Base-by-base conservation (phyloP, 371 early-diverging fungal species). In the Mortierella sp. region DNA sequence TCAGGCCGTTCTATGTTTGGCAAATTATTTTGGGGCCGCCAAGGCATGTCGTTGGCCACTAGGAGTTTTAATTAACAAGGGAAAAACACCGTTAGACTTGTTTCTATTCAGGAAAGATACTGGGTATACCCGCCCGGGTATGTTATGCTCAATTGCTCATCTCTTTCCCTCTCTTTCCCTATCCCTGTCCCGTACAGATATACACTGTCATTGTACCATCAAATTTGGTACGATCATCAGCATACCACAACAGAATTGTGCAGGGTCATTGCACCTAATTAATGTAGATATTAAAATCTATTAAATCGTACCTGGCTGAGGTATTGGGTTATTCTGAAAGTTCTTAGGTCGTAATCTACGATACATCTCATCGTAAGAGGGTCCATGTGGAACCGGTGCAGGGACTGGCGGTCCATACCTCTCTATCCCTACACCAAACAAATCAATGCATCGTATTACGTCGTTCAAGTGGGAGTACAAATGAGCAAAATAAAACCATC, bases 1-100 rank as follows among this genome's bases (percentile, higher is more conserved):
- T 71, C 67, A 15, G 82, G 82, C 16, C 82, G 66, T 33, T 81
- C 82, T 22, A 81, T 72, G 43, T 75, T 72, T 8, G 82, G 82
- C 45, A 81, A 52, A n/a, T 68, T 75, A 22, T 59, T 75, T 61
- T 74, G 81, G 33, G 81, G 81, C 2, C 81, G 75, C 81, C 81
- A 80, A 4, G 81, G 81, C 72, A 80, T 75, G 32, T 80, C 78
- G 45, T 77, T 77, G 33, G 59, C 36, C 4, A 67, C 70, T 77
- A 69, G 9, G 57, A 22, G 57, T 52, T n/a, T 65, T 55, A n/a
- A 19, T 52, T 19, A 58, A 58, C 43, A 50, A 64, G 50, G 48
- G 59, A 47, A 24, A 32, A 57, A 50, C n/a, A n/a, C 43, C 28
- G 55, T 55, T 36, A 47, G 52, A 50, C 24, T 55, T 4, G 9